phyloP scores from a whole-genome alignment of 306 rosid species.

The Rubus parviflorus region DNA sequence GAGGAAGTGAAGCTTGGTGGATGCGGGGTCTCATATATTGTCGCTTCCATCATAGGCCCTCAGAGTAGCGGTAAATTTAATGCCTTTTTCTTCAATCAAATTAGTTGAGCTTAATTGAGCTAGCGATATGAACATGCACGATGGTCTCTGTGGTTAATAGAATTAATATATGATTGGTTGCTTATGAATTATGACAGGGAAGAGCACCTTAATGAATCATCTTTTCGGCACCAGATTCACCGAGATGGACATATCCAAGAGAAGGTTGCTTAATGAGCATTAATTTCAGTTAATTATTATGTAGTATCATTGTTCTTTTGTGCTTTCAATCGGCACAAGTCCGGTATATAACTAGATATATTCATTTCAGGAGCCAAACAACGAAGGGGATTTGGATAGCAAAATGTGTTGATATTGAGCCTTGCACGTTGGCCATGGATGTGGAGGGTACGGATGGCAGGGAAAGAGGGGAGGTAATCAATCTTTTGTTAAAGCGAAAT shows the following conservation, averaged over 20 bases:
- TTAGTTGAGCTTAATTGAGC: background rate
- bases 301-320: too few relatives aligned
- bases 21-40: slow-evolving; percentile 75
- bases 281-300: too few relatives aligned
- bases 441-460: slow-evolving; percentile 97
- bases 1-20: slow-evolving; percentile 37
- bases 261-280: too few relatives aligned
- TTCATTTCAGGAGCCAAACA: slow-evolving; percentile 66
- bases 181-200: slow-evolving; percentile 46
- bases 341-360: too few relatives aligned
- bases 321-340: too few relatives aligned
- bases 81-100: too few relatives aligned
- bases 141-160: too few relatives aligned
- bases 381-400: slow-evolving; percentile 94
- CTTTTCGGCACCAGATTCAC: slow-evolving; percentile 70
- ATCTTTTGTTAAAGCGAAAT: too few relatives aligned
- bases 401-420: slow-evolving; percentile 68
- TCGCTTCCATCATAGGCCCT: slow-evolving; percentile 88
- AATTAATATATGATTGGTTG: background rate
- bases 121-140: background rate
- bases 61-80: slow-evolving; percentile 71
- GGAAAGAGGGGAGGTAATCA: slow-evolving; percentile 55
- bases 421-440: slow-evolving; percentile 88
- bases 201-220: slow-evolving; percentile 84
- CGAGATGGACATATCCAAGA: slow-evolving; percentile 38